Base-by-base conservation (phyloP, 805 yeast species). In the Candida ponderosae region DNA sequence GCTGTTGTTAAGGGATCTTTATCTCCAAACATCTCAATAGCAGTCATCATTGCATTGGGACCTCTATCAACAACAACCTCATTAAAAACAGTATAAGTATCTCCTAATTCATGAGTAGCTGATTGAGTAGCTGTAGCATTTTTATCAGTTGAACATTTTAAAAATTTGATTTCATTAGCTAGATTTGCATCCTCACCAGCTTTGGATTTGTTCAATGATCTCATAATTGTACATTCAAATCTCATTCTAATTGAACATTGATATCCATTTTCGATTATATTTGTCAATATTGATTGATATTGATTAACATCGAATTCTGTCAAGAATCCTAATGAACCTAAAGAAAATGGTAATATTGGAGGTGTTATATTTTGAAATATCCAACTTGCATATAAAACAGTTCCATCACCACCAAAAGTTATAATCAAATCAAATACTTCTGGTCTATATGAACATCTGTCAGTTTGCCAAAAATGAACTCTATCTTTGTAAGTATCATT, bases 361-460 rank as follows among this genome's bases (percentile, higher is more conserved):
- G 87, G 86, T 5, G 78, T 82, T 28, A 62, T 64, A 18, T 60
- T 57, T 55, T 71, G 76, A 50, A 79, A 80, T 21, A 76, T 53
- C 38, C 79, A 71, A 1, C 81, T 79, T 1, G 81, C 83, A 44
- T 75, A 72, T 19, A 79, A 53, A 30, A 79, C 81, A 0, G 87
- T 79, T 6, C 87, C 87, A 51, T 79, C 87, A 10, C 87, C 87
- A 17, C 87, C 87, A 21, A 79, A 57, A 1, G 85, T 76, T 17
- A 80, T 66, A 0, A 79, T 68, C 38, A 80, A 59, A 49, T 80
- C 86, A 46, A 67, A 69, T 20, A 54, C 37, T 31, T 68, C 70
- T 2, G 59, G 54, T 39, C 50, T 44, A 35, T 43, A 47, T 3
- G 35, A 24, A 18, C 57, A 52, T 33, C 42, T 40, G 35, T 52